Conservation (phyloP, 2,329 filamentous ascomycete species). For the Colletotrichum neosansevieriae region DNA sequence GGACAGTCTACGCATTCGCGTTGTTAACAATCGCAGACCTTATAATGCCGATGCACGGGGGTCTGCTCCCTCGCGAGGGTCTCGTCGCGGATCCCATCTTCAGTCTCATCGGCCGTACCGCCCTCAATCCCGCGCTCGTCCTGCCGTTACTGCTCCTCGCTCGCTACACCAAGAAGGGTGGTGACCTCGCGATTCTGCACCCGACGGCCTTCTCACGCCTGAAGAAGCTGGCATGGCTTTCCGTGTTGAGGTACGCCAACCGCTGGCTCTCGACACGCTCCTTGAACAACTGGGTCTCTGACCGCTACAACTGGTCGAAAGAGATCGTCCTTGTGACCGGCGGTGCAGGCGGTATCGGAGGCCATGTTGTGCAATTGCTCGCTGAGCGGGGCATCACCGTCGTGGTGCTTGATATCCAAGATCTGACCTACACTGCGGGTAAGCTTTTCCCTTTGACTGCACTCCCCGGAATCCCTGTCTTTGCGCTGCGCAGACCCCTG, state of each 20-base stretch:
- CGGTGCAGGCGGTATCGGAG: slow-evolving; percentile 80
- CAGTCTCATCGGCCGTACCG: slow-evolving; percentile 68
- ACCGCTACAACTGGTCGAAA: slow-evolving; percentile 73
- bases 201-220: slow-evolving; percentile 64
- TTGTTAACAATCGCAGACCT: not conserved
- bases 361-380: slow-evolving; percentile 73
- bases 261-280: slow-evolving; percentile 63
- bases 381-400: slow-evolving; percentile 74
- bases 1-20: not conserved
- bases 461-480: not conserved
- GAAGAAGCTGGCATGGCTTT: slow-evolving; percentile 64
- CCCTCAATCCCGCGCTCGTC: slow-evolving; percentile 73
- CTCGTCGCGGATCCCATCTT: slow-evolving; percentile 72
- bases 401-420: slow-evolving; percentile 77
- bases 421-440: slow-evolving; percentile 65
- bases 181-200: slow-evolving; percentile 65
- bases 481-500: slow-evolving; percentile 1
- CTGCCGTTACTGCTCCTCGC: slow-evolving; percentile 73
- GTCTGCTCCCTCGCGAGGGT: slow-evolving; percentile 67
- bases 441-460: slow-evolving; percentile 41
- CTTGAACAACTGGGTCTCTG: slow-evolving; percentile 62
- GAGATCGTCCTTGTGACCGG: slow-evolving; percentile 82
- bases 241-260: slow-evolving; percentile 62
- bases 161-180: slow-evolving; percentile 72
- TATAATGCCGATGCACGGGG: slow-evolving; percentile 56